A percentile compares a stretch with the other conserved stretches of the same genome.
Evolutionary conservation across 2,329 filamentous ascomycete genomes (phyloP).

Genomic region (Ophiostoma novo-ulmi): DNA sequence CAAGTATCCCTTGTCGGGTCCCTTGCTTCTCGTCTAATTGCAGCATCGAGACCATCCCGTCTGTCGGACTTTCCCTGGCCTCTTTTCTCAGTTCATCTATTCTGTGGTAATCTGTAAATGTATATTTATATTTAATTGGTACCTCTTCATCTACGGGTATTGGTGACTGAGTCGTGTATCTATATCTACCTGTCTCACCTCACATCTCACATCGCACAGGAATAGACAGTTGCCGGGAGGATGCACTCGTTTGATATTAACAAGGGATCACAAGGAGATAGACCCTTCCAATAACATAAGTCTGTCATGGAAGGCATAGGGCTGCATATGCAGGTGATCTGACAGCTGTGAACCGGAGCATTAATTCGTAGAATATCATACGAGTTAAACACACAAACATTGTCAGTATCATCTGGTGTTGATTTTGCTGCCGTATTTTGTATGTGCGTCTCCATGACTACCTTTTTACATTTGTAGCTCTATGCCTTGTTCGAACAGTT

Average conservation of each 20-base stretch:
- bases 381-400: background rate
- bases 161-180: background rate
- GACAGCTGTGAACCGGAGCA: background rate
- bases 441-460: background rate
- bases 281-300: background rate
- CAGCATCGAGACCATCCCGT: background rate
- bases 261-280: background rate
- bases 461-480: background rate
- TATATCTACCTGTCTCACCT: background rate
- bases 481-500: background rate
- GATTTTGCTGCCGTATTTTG: background rate
- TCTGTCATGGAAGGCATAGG: background rate
- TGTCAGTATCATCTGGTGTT: background rate
- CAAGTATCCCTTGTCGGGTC: background rate
- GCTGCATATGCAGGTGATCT: conserved; percentile 16
- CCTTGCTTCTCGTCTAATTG: background rate
- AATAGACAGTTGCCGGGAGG: background rate
- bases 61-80: background rate
- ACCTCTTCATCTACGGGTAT: background rate
- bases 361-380: background rate
- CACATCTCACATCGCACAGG: background rate
- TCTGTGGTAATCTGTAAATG: background rate
- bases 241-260: background rate
- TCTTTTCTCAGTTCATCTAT: background rate
- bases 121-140: too few species aligned